phyloP scores from a whole-genome alignment of 305 asterid species.

The Fraxinus baroniana region DNA sequence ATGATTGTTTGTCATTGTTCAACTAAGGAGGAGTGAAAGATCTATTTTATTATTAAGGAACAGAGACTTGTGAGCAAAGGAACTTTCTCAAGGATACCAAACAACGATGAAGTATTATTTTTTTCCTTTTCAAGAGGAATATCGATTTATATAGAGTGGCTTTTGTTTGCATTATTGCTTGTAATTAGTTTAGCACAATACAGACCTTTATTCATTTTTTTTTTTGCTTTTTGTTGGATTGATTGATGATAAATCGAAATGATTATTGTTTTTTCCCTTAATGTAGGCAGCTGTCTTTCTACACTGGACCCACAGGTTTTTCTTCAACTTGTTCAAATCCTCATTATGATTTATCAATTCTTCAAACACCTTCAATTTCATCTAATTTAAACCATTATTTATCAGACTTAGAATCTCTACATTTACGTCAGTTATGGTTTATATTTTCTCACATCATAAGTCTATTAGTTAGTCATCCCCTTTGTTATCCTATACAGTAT shows the following conservation, averaged over 20 bases:
- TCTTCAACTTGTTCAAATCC: conserved; percentile 11
- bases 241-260: conserved; percentile 1
- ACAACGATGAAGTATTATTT: background rate
- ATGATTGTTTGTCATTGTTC: background rate
- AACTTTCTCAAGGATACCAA: too few relatives aligned
- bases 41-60: background rate
- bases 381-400: too few relatives aligned
- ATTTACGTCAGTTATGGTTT: background rate
- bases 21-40: background rate
- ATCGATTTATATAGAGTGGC: background rate
- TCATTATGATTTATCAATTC: background rate
- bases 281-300: conserved; percentile 77
- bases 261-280: conserved; percentile 26
- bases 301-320: conserved; percentile 76
- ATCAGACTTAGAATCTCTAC: background rate
- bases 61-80: background rate
- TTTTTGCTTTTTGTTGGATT: conserved; percentile 1
- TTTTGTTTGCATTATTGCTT: background rate
- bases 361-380: background rate
- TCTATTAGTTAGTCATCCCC: background rate
- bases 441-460: background rate
- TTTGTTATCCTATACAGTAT: background rate
- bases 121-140: background rate
- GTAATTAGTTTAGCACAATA: background rate
- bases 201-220: background rate